Conservation (phyloP, 1,284 basidiomycete genomes). For the Rhodofomes roseus region DNA sequence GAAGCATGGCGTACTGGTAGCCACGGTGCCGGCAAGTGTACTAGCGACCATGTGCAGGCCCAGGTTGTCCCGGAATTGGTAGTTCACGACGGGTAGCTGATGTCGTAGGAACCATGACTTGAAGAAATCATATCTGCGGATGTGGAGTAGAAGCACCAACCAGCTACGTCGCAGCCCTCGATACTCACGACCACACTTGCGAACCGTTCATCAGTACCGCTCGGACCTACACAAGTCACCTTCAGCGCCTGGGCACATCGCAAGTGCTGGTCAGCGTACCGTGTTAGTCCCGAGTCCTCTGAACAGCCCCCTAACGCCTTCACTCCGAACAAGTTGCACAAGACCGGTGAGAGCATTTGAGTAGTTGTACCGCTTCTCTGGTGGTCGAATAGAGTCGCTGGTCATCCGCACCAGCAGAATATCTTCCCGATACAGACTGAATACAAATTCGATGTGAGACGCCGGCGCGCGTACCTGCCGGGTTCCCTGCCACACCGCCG, state of each 20-base stretch:
- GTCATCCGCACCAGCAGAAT: constrained; percentile 86
- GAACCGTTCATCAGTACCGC: constrained; percentile 86
- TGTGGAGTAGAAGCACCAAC: constrained; percentile 7
- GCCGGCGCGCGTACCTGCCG: constrained; percentile 51
- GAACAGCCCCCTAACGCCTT: constrained; percentile 68
- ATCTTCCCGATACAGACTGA: constrained; percentile 35
- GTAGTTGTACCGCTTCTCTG: constrained; percentile 74
- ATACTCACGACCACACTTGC: constrained; percentile 84
- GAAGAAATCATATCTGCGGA: constrained; percentile 80
- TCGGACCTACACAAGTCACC: constrained; percentile 42
- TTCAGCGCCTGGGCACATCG: not conserved
- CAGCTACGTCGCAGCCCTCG: not conserved
- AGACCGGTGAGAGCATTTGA: constrained; percentile 74
- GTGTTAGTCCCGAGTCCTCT: constrained; percentile 82
- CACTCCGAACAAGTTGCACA: constrained; percentile 57
- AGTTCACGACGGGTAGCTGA: constrained; percentile 54
- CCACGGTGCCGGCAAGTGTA: constrained; percentile 77
- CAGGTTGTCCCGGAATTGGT: constrained; percentile 68
- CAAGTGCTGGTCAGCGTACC: constrained; percentile 34
- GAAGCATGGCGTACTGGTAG: constrained; percentile 62
- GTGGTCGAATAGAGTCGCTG: constrained; percentile 74
- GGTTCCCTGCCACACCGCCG: constrained; percentile 81
- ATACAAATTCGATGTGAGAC: not conserved
- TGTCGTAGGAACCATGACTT: constrained; percentile 62
- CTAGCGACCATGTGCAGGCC: constrained; percentile 64